Evolutionary conservation across 805 yeast genomes (phyloP), one percentile per base, ranked within the genome.

Genomic region (Cyberlindnera galapagoensis): DNA sequence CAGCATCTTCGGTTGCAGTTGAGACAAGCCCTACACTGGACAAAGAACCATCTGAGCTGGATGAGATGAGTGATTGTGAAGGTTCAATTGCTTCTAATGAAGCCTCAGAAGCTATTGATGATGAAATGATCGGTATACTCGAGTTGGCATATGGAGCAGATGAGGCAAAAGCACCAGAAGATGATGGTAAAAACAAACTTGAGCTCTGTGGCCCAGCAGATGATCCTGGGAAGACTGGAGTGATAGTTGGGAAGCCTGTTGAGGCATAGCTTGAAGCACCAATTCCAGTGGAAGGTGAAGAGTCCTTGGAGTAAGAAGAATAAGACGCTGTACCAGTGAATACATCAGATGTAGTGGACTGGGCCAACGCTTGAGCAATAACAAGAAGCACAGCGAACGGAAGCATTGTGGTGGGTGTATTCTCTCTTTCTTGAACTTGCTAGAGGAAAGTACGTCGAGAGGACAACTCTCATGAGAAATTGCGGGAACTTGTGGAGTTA

Each of bases 301-400:
- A 21, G 8, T 14, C 30, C 30, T 42, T 42, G 15, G 42, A 33
- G 32, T 33, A 46, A 3, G 30, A 34, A 3, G 39, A 18, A 9
- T 3, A 22, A 3, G 44, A 33, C 8, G 49, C 49, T 12, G 45
- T 38, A 21, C 40, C 49, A 5, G 51, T 42, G 38, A 42, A 46
- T 20, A 40, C 40, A 12, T 34, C 37, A n/a, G 43, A 36, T 3
- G 49, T 43, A 8, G 52, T 44, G 11, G 40, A 28, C 18, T 40
- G 43, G 5, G 54, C 45, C n/a, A 35, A 12, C 6, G 43, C 43
- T 7, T 24, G 28, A 9, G 47, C 38, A 11, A 38, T 33, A n/a
- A 43, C 24, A 12, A 33, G 21, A 24, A 37, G 26, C 19, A 43
- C 21, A 5, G 40, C 28, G 8, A 38, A 11, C 14, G 40, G 26